These are phyloP conservation scores for Acanthamoeba royreba DNA, from an alignment of 208 protist genomes.

Conservation along the genomic window DNA sequence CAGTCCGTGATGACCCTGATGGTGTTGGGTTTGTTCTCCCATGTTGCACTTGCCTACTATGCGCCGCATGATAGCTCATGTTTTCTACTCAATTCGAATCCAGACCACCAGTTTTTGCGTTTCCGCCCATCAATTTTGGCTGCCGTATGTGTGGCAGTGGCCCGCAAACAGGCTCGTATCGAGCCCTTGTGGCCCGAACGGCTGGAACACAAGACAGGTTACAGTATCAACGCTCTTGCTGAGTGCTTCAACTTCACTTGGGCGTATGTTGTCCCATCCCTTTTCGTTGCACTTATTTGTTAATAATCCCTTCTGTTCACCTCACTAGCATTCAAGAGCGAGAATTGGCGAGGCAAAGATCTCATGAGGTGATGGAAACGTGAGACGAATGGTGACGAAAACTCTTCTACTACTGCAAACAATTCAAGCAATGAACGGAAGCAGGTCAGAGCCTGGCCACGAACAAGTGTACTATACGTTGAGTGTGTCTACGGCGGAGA, in stretches of 20 bases:
- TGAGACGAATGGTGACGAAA: background rate
- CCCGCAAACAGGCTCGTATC: constrained; percentile 37
- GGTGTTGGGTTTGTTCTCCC: background rate
- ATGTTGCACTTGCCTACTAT: background rate
- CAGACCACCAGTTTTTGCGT: constrained; percentile 36
- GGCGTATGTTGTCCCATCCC: background rate
- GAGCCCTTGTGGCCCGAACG: background rate
- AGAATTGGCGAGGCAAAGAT: background rate
- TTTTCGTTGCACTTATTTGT: background rate
- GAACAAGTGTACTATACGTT: no score
- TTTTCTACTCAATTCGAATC: background rate
- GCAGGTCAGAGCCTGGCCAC: no score
- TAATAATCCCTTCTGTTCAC: background rate
- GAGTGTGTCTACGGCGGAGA: no score
- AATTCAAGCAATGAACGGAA: no score
- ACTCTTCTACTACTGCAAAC: background rate
- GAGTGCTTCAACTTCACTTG: constrained; percentile 1
- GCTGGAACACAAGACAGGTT: background rate
- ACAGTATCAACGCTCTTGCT: background rate
- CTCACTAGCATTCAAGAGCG: background rate
- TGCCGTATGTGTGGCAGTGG: constrained; percentile 10
- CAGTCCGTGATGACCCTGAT: constrained; percentile 1
- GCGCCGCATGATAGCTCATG: background rate
- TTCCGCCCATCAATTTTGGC: constrained; percentile 35
- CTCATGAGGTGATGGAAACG: background rate